Percentiles rank a stretch among this genome's conserved stretches.
Evolutionary conservation across 2,329 filamentous ascomycete genomes (phyloP).

Genomic region (Alternaria arbusti): DNA sequence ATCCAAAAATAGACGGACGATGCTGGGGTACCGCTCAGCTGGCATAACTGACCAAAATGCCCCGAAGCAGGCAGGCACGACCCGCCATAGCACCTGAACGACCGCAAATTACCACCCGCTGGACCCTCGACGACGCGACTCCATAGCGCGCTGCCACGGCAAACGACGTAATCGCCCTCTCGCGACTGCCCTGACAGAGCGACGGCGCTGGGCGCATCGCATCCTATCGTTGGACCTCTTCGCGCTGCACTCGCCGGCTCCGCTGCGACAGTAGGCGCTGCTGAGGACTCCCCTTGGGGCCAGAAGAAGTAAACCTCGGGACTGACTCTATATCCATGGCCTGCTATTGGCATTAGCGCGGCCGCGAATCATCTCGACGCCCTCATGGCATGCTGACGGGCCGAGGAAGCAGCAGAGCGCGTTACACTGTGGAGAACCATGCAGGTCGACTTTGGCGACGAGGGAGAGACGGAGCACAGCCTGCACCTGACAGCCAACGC

Average conservation of each 20-base stretch:
- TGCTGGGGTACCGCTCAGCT: conserved; percentile 16
- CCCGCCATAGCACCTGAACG: conserved; percentile 25
- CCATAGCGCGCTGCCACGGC: conserved; percentile 12
- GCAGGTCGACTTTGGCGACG: conserved; percentile 48
- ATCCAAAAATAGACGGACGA: conserved; percentile 25
- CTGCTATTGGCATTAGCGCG: conserved; percentile 29
- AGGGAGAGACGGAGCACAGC: conserved; percentile 41
- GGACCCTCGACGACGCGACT: conserved; percentile 21
- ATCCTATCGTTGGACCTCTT: conserved; percentile 31
- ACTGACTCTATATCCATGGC: conserved; percentile 16
- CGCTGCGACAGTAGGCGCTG: conserved; percentile 18
- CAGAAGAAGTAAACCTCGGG: background rate
- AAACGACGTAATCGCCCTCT: conserved; percentile 10
- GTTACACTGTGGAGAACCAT: conserved; percentile 37
- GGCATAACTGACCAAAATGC: conserved; percentile 33
- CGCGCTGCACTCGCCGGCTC: conserved; percentile 26
- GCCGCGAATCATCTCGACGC: conserved; percentile 24
- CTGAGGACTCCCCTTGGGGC: background rate
- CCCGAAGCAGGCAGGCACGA: conserved; percentile 30
- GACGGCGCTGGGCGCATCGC: conserved; percentile 37
- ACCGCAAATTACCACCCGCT: conserved; percentile 37
- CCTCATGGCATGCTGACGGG: conserved; percentile 43
- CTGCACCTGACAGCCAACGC: conserved; percentile 39
- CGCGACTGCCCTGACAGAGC: conserved; percentile 9
- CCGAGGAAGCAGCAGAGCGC: conserved; percentile 27